Evolutionary conservation across 2,329 filamentous ascomycete genomes (phyloP), one percentile per base, ranked within the genome.

Genomic region (Leptographium wingfieldii): DNA sequence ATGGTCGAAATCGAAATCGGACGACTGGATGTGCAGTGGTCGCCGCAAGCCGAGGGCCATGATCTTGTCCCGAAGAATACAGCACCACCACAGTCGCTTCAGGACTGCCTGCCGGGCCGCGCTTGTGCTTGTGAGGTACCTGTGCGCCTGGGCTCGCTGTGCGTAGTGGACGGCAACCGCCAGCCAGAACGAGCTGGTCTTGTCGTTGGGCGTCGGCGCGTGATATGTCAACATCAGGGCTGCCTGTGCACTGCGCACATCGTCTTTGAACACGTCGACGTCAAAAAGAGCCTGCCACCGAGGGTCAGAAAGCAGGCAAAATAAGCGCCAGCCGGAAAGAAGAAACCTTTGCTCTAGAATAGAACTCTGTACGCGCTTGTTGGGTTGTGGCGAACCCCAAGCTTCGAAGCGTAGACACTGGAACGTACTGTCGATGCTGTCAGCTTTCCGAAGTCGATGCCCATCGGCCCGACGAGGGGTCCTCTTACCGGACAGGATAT

Each of bases 51-150:
- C 92, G 14, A 97, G 76, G 1, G 92, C 91, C 64, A 96, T 90
- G 43, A 96, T 79, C 54, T 91, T 87, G 73, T 97, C 92, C 60
- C 92, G 86, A 83, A 95, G 95, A 69, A 95, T 95, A 64, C 90
- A 95, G 31, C 89, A 95, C 92, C 92, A 97, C 92, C 92, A 97
- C 65, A 96, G 92, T 55, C 92, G 81, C 74, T 95, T 96, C 88
- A 91, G 95, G 56, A 96, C 31, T 11, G 27, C 35, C 29, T 52
- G 53, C 76, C 69, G 84, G 88, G 68, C 90, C 86, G 68, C 87
- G 86, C 59, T 82, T 78, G 4, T 43, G 7, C 3, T 35, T 27
- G 33, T 16, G 10, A 1, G 56, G 11, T 49, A 27, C 29, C 56
- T 2, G 29, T 49, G 16, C 9, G 16, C 43, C 29, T 43, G 56